Evolutionary conservation across 768 basidiomycete genomes (phyloP), one percentile per base, ranked within the genome.

Genomic region (Russula vinacea): DNA sequence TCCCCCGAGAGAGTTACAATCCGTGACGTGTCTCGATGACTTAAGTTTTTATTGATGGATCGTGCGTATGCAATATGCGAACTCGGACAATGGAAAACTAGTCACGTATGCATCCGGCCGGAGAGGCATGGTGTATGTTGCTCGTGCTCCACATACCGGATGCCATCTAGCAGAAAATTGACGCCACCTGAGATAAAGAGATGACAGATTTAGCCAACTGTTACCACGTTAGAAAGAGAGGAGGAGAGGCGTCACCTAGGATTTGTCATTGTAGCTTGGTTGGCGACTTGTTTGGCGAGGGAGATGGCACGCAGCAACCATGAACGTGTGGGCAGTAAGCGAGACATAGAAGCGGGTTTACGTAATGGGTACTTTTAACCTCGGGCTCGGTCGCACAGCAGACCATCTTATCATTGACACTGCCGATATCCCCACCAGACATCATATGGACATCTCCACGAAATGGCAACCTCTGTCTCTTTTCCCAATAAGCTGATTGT

Each of bases 201-300:
- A n/a, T 92, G 80, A 40, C 80, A 77, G 35, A 86, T 75, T 69
- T 85, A 81, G 0, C 88, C 88, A 70, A 90, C 90, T 89, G 59
- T 8, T 22, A 47, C n/a, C 19, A 52, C 37, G 49, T 32, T 13
- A 57, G 37, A 42, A 55, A 37, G 33, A 5, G 29, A 5, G 29
- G 29, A 29, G 29, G 29, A 29, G 37, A 14, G 9, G 58, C 39
- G 51, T 59, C 11, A 89, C 90, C 90, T 69, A 75, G 69, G 90
- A 90, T 67, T 87, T 88, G 79, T 93, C 91, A 40, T 93, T 82
- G 69, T 84, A 92, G 3, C 82, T 77, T 86, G 89, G 91, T 7
- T 76, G 69, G n/a, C n/a, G n/a, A n/a, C n/a, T n/a, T n/a, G n/a
- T n/a, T n/a, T n/a, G n/a, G n/a, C n/a, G n/a, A n/a, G n/a, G n/a